A percentile compares a stretch with the other conserved stretches of the same genome.
Conservation (phyloP, 2,329 filamentous ascomycete genomes). For the Plectosphaerella plurivora region DNA sequence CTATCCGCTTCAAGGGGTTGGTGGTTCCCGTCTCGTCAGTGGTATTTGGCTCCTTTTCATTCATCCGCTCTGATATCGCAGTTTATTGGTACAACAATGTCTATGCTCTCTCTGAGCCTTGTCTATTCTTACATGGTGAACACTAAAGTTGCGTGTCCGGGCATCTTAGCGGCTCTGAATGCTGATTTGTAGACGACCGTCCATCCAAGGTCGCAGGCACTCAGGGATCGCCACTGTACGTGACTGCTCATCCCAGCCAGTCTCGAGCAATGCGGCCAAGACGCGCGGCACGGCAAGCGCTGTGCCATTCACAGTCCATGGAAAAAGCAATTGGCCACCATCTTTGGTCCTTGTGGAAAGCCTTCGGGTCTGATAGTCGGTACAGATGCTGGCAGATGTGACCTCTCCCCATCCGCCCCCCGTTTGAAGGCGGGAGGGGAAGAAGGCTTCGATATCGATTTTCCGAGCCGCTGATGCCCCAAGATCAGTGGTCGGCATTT, state of each 20-base stretch:
- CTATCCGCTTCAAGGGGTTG: no score
- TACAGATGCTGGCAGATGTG: conserved; percentile 85
- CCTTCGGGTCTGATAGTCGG: conserved; percentile 86
- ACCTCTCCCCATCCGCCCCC: conserved; percentile 88
- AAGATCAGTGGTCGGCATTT: conserved; percentile 87
- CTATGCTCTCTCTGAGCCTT: no score
- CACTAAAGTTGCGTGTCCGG: no score
- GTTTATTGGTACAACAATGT: no score
- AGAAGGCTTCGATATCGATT: conserved; percentile 89
- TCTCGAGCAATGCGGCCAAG: conserved; percentile 83
- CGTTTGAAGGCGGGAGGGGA: conserved; percentile 68
- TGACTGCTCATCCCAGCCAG: conserved; percentile 73
- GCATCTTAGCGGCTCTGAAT: no score
- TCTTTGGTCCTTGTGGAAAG: conserved; percentile 69
- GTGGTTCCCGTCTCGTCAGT: no score
- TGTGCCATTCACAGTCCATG: conserved; percentile 91
- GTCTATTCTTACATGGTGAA: neutral
- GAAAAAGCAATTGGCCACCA: conserved; percentile 60
- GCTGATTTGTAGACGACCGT: conserved; percentile 39
- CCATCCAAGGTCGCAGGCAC: conserved; percentile 81
- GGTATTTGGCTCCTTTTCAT: no score
- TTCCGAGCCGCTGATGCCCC: conserved; percentile 86
- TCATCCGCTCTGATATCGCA: conserved; percentile 20
- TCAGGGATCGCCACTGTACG: conserved; percentile 70
- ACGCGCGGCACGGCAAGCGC: conserved; percentile 88